These are phyloP conservation scores for Ampelomyces quisqualis DNA, from an alignment of 2,329 filamentous ascomycete species.

Conservation along the genomic window DNA sequence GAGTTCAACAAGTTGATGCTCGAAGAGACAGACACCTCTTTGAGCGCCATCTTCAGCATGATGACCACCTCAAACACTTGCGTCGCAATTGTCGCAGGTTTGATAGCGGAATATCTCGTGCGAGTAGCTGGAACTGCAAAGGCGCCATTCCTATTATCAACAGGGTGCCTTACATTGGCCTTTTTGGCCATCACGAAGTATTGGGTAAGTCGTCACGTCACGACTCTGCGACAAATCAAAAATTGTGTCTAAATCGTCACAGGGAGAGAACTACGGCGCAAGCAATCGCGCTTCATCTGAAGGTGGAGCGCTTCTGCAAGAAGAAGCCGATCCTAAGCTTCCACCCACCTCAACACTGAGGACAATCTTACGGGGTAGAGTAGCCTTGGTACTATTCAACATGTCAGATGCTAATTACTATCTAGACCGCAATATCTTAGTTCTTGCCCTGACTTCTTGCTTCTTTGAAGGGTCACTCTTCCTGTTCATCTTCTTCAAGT, in stretches of 20 bases:
- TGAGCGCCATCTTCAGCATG: slow-evolving; percentile 57
- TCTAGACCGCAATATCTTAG: slow-evolving; percentile 52
- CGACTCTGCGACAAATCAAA: not conserved
- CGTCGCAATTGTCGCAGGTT: slow-evolving; percentile 57
- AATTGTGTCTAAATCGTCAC: slow-evolving; percentile 2
- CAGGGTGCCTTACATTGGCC: slow-evolving; percentile 49
- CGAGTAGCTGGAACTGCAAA: slow-evolving; percentile 50
- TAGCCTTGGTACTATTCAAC: no score
- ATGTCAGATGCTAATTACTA: not conserved
- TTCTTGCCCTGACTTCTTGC: slow-evolving; percentile 55
- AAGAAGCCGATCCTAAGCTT: slow-evolving; percentile 23
- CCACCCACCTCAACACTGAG: slow-evolving; percentile 25
- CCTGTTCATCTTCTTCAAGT: slow-evolving; percentile 65
- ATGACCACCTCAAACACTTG: slow-evolving; percentile 51
- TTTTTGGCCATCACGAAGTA: slow-evolving; percentile 50
- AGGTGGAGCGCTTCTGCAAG: slow-evolving; percentile 25
- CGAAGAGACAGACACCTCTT: slow-evolving; percentile 46
- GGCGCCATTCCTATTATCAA: slow-evolving; percentile 54
- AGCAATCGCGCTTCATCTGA: slow-evolving; percentile 20
- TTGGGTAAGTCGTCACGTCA: slow-evolving; percentile 48
- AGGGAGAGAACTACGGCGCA: slow-evolving; percentile 56
- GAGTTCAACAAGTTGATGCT: slow-evolving; percentile 55
- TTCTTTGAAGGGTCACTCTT: slow-evolving; percentile 65
- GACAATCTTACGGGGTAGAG: slow-evolving; percentile 26
- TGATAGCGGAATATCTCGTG: slow-evolving; percentile 57